phyloP scores from a whole-genome alignment of 495 filamentous ascomycete genomes.

The Massariosphaeria phaeospora region DNA sequence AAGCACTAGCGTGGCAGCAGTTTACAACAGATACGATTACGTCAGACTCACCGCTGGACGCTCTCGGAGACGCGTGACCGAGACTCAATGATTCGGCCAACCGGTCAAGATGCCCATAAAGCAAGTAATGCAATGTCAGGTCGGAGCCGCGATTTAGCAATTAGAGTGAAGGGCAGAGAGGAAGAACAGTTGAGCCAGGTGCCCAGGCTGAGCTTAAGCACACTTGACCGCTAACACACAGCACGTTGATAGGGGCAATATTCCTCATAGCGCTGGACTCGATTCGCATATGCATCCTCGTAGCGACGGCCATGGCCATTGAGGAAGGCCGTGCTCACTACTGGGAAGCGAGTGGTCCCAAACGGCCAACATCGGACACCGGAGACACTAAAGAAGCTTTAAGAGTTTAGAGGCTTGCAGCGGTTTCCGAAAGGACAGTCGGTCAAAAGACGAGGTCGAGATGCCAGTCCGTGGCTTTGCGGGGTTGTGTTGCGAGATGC shows the following conservation, averaged over 20 bases:
- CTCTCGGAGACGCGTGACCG: not conserved
- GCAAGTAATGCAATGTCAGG: not conserved
- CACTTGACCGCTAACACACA: not conserved
- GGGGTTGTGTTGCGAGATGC: conserved; percentile 23
- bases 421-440: not conserved
- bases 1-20: conserved; percentile 5
- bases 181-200: not conserved
- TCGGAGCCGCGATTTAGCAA: not conserved
- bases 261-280: not conserved
- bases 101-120: conserved; percentile 3
- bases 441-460: not conserved
- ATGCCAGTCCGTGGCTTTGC: conserved; percentile 17
- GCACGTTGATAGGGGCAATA: not conserved
- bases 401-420: not conserved
- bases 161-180: not conserved
- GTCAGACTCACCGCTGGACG: conserved; percentile 24
- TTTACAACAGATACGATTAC: conserved; percentile 1
- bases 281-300: too few relatives aligned
- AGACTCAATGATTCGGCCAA: conserved; percentile 2
- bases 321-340: not conserved
- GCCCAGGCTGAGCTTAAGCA: not conserved
- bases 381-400: not conserved
- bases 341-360: not conserved
- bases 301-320: too few relatives aligned
- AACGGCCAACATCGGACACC: not conserved